Base-by-base conservation (phyloP, 495 filamentous ascomycete species). In the Xylaria flabelliformis region DNA sequence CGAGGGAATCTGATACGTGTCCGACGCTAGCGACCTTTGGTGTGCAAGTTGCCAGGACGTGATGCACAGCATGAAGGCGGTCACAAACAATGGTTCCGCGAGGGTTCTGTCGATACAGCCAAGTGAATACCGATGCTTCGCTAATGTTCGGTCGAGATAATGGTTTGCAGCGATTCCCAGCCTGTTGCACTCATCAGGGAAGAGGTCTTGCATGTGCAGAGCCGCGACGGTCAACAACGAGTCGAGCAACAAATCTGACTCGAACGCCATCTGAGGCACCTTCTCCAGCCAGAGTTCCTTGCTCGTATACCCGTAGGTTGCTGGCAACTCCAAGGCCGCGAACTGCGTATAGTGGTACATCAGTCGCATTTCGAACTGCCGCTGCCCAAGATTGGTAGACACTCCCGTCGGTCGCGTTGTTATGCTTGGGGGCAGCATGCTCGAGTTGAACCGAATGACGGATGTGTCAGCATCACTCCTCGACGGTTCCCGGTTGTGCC, bases 261-360 rank as follows among this genome's bases (percentile, higher is more conserved):
- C 48, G 48, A 71, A 71, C 3, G 69, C 69, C 69, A 71, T 71
- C 48, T 58, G 61, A 10, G 69, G 69, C 9, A 65, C 69, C 29
- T 44, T 71, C 61, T 65, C 69, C 10, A 71, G n/a, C 69, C 69
- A 71, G 39, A 71, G 69, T 39, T 65, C 69, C 41, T 53, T 65
- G 62, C 61, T 65, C 6, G 69, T 32, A 21, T 64, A 56, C 4
- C 69, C 69, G 17, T 71, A 71, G 12, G 69, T 50, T 13, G 69
- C 69, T 1, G 69, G 69, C 50, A 71, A 26, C 69, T 71, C 61
- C 34, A 65, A 24, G 2, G 69, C 69, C 2, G 50, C 62, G 39
- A 56, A 65, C 26, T 65, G 69, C 8, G 62, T 71, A 26, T 71
- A 71, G 61, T 71, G 69, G 26, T 64, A 64, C 48, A 71, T 56